Percentiles rank a stretch among this genome's conserved stretches.
Conservation (phyloP, 2,329 filamentous ascomycete genomes). For the Diaporthe sp. region DNA sequence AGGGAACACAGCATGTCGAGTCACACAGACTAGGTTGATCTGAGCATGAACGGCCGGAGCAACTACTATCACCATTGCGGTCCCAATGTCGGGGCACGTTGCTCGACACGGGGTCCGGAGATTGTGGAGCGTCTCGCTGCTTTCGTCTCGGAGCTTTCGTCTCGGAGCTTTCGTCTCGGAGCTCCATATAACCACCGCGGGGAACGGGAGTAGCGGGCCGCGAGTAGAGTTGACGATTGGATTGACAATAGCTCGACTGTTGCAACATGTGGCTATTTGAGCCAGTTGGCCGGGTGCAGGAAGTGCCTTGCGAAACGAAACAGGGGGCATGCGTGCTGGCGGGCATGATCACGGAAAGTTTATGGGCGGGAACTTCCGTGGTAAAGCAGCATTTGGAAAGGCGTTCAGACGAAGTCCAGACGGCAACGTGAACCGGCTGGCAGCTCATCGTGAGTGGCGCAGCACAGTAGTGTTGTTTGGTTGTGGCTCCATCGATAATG, state of each 20-base stretch:
- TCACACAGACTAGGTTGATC: background rate
- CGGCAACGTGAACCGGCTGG: background rate
- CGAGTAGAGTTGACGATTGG: background rate
- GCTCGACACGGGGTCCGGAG: background rate
- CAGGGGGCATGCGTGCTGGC: background rate
- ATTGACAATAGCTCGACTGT: background rate
- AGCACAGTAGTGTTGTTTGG: constrained; percentile 27
- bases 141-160: no score
- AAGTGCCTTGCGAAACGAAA: constrained; percentile 5
- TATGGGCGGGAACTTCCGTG: constrained; percentile 19
- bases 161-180: background rate
- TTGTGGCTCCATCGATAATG: constrained; percentile 5
- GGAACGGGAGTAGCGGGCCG: background rate
- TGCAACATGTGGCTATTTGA: background rate
- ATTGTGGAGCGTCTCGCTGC: background rate
- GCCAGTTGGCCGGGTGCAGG: background rate
- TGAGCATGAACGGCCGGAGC: background rate
- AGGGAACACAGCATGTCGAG: background rate
- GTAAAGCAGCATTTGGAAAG: background rate
- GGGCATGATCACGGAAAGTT: background rate
- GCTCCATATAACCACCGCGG: background rate
- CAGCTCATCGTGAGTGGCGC: constrained; percentile 11
- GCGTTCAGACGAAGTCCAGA: constrained; percentile 9
- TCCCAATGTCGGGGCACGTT: background rate
- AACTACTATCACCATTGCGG: background rate